These are phyloP conservation scores for Talaromyces sp. DNA, from an alignment of 2,329 filamentous ascomycete genomes.

Conservation along the genomic window DNA sequence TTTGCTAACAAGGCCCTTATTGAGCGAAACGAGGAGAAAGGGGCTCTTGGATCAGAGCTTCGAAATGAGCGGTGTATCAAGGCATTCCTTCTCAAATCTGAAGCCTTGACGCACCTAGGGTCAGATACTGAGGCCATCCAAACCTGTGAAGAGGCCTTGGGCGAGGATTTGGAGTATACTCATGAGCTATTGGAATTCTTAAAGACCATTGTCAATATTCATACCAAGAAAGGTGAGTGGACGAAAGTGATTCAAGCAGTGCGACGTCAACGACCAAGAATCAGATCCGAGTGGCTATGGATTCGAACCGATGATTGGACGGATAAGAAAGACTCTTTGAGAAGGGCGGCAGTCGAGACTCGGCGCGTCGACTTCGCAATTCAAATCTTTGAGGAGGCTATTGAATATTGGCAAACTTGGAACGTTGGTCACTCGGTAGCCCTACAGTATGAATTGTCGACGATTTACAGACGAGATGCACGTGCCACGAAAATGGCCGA, in stretches of 20 bases:
- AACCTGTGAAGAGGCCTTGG: slow-evolving; percentile 1
- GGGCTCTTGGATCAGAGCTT: slow-evolving; percentile 7
- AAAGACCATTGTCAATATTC: slow-evolving; percentile 4
- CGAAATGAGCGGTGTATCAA: slow-evolving; percentile 5
- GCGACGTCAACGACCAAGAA: not conserved
- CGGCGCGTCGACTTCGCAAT: slow-evolving; percentile 6
- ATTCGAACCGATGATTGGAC: not conserved
- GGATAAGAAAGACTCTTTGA: slow-evolving; percentile 1
- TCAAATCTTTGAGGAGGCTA: not conserved
- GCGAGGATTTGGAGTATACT: slow-evolving; percentile 3
- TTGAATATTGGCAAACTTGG: slow-evolving; percentile 2
- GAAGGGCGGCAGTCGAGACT: slow-evolving; percentile 5
- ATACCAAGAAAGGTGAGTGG: slow-evolving; percentile 4
- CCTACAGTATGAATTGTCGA: not conserved
- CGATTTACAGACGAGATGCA: not conserved
- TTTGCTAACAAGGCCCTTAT: slow-evolving; percentile 4
- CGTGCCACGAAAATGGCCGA: slow-evolving; percentile 7
- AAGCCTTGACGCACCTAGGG: not conserved
- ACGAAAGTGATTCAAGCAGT: slow-evolving; percentile 7
- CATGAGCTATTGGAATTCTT: not conserved
- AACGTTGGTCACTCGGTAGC: not conserved
- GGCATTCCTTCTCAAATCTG: slow-evolving; percentile 3
- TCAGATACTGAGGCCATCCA: not conserved
- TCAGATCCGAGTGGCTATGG: slow-evolving; percentile 6
- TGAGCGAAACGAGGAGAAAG: slow-evolving; percentile 7